Conservation (phyloP, 371 early-diverging fungal genomes). For the Blakeslea trispora region DNA sequence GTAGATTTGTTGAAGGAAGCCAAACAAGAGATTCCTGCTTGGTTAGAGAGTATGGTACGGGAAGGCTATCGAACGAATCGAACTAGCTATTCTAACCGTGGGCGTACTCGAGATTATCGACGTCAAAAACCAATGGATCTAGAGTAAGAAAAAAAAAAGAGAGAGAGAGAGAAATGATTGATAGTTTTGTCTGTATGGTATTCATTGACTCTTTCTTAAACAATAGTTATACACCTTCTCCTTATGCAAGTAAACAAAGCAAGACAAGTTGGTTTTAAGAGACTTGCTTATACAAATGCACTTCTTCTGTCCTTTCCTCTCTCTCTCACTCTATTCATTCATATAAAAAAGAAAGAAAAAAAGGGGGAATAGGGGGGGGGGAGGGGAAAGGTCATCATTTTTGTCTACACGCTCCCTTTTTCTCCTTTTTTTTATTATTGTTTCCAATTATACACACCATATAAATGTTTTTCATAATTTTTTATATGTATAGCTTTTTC, state of each 20-base stretch:
- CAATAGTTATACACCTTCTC: too few relatives aligned
- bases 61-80: slow-evolving; percentile 69
- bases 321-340: background rate
- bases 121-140: too few relatives aligned
- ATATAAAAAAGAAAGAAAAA: too few relatives aligned
- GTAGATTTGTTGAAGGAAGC: slow-evolving; percentile 74
- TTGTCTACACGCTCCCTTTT: background rate
- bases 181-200: too few relatives aligned
- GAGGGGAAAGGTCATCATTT: too few relatives aligned
- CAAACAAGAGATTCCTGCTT: slow-evolving; percentile 54
- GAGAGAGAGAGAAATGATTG: slow-evolving; percentile 17
- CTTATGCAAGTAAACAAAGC: slow-evolving; percentile 40
- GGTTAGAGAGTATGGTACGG: slow-evolving; percentile 78
- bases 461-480: background rate
- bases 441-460: slow-evolving; percentile 4
- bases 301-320: too few relatives aligned
- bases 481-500: too few relatives aligned
- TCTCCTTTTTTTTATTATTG: slow-evolving; percentile 9
- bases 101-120: slow-evolving; percentile 17
- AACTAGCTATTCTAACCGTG: slow-evolving; percentile 17
- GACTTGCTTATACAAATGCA: too few relatives aligned
- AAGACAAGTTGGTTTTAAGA: slow-evolving; percentile 76
- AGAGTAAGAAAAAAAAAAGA: slow-evolving; percentile 21
- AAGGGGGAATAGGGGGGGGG: too few relatives aligned
- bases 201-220: too few relatives aligned